Evolutionary conservation across 768 basidiomycete genomes (phyloP), one percentile per base, ranked within the genome.

Genomic region (Tylopilus felleus): DNA sequence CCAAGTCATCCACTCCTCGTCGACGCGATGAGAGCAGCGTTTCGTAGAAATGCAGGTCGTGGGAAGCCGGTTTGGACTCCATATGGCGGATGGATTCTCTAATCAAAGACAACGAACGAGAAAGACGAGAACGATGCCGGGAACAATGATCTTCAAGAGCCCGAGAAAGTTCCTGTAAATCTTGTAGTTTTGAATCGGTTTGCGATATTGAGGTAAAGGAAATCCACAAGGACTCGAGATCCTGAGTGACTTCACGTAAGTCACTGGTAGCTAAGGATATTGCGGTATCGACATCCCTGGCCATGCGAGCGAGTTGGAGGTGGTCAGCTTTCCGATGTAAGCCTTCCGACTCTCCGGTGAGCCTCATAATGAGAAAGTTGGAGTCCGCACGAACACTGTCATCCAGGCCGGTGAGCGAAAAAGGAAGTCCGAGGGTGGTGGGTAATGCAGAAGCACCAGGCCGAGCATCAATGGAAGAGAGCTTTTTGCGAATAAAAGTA

Each of bases 341-440:
- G 10, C 63, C 66, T 49, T 83, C 80, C 33, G 83, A 53, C 27
- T 71, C 75, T n/a, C 82, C 83, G 4, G 75, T 75, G 16, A 91
- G 76, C 53, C 79, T 73, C 73, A 91, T 81, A 46, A 82, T 73
- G 60, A 82, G 82, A n/a, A 80, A 70, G 65, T 93, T 90, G 42
- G 80, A 79, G 65, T 90, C 84, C 13, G 78, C 66, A 28, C 90
- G 84, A 53, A 91, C 84, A 50, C 74, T 72, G 39, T 80, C 78
- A 64, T 95, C 86, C 35, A 93, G 72, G 38, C 72, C 70, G 35
- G 75, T 58, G 31, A 83, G 71, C 52, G 87, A 82, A 62, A 90
- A 77, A 3, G 84, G 81, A 16, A 80, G 64, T 48, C 77, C 76
- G 16, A 75, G 57, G 10, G 67, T 31, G 39, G 63, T 53, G 6